Base-by-base conservation (phyloP, 2,329 filamentous ascomycete species). In the Sporothrix sp. region DNA sequence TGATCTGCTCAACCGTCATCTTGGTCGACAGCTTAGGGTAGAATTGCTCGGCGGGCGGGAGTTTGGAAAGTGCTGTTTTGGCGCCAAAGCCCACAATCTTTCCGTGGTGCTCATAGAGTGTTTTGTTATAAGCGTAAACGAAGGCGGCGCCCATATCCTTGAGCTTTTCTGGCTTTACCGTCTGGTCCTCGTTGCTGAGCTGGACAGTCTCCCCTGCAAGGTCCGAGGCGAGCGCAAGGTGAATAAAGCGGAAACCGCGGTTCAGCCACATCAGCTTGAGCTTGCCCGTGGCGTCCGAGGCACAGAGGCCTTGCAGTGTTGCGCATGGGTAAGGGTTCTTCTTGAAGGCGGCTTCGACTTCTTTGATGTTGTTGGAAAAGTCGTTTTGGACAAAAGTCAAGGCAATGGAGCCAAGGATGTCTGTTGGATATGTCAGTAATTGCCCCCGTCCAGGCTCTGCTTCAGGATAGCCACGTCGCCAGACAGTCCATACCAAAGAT, bases 301-400 rank as follows among this genome's bases (percentile, higher is more conserved):
- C 67, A 60, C 86, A 84, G 44, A 97, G 85, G 42, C 83, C 79
- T 71, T 98, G 93, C 52, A 98, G 74, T 51, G 82, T 95, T 61
- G 78, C 74, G n/a, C 87, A 94, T 57, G 90, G 83, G 49, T 74
- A 73, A 27, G 90, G 88, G 52, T 86, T 81, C 52, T 83, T 76
- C 85, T 98, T 97, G 88, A 89, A n/a, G n/a, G n/a, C n/a, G n/a
- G n/a, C n/a, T n/a, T n/a, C n/a, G n/a, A n/a, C n/a, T n/a, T n/a
- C n/a, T n/a, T n/a, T 90, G 71, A 97, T 79, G 71, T 98, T 98
- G 66, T 87, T 87, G 44, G 80, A 68, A 73, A 98, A 86, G 69
- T 98, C 93, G 59, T 71, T 85, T 78, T 95, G 96, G 65, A 97
- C 91, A 23, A 87, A 85, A 50, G 76, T 81, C 71, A 98, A 97